Percentiles rank a stretch among this genome's conserved stretches.
Conservation (phyloP, 2,329 filamentous ascomycete genomes). For the Cercospora nicotianae region DNA sequence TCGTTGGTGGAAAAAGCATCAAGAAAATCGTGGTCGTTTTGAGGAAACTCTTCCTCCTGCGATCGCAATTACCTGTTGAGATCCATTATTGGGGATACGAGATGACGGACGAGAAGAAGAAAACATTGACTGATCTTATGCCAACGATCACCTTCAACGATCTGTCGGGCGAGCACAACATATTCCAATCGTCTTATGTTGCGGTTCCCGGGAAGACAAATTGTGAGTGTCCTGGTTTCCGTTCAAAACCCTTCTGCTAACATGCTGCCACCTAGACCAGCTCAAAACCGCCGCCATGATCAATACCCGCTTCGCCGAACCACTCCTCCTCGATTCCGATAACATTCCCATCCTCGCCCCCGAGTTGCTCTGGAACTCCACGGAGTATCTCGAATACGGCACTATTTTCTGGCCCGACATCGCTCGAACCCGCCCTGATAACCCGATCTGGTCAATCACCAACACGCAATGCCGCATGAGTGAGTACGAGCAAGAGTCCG, state of each 20-base stretch:
- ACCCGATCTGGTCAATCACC: conserved; percentile 40
- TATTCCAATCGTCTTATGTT: conserved; percentile 27
- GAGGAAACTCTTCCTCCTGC: conserved; percentile 22
- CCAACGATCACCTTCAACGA: conserved; percentile 36
- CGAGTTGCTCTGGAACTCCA: conserved; percentile 35
- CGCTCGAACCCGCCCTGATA: conserved; percentile 37
- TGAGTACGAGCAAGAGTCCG: conserved; percentile 41
- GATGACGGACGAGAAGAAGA: conserved; percentile 25
- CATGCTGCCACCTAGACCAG: conserved; percentile 22
- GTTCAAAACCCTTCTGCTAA: background rate
- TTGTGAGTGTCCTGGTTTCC: conserved; percentile 3
- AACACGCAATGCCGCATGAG: conserved; percentile 40
- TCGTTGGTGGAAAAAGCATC: conserved; percentile 33
- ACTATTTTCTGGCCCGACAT: conserved; percentile 44
- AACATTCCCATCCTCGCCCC: conserved; percentile 40
- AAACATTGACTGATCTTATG: conserved; percentile 25
- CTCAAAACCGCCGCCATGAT: conserved; percentile 41
- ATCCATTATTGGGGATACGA: conserved; percentile 38
- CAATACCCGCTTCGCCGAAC: conserved; percentile 42
- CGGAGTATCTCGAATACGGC: conserved; percentile 34
- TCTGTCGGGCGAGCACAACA: conserved; percentile 28
- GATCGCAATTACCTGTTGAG: conserved; percentile 34
- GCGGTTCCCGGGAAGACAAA: conserved; percentile 16
- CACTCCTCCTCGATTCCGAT: conserved; percentile 41
- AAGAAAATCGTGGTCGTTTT: conserved; percentile 32